phyloP scores from a whole-genome alignment of 2,329 filamentous ascomycete genomes.

The Cyanodermella asteris region DNA sequence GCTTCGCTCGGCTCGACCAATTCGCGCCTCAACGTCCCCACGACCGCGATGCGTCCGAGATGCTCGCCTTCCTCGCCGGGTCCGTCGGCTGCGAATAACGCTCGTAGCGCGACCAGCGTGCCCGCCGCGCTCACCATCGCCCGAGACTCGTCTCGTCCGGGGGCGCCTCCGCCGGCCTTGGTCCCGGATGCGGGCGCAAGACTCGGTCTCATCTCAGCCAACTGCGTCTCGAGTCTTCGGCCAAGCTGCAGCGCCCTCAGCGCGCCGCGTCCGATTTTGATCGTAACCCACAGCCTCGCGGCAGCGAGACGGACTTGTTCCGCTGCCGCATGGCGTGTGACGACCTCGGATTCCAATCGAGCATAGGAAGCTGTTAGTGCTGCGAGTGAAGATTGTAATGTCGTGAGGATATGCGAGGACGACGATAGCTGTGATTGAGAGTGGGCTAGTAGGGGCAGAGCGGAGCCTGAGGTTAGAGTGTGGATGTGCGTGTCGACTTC shows the following conservation, averaged over 20 bases:
- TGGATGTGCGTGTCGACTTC: conserved; percentile 95
- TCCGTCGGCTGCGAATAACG: conserved; percentile 45
- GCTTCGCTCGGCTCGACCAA: conserved; percentile 52
- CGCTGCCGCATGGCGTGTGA: conserved; percentile 65
- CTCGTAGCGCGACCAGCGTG: conserved; percentile 53
- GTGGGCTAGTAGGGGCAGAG: conserved; percentile 58
- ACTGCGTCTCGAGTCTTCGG: conserved; percentile 68
- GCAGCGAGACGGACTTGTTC: conserved; percentile 62
- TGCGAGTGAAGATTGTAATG: conserved; percentile 60
- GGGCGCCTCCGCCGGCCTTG: conserved; percentile 15
- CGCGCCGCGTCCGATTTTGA: conserved; percentile 55
- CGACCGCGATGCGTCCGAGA: conserved; percentile 49
- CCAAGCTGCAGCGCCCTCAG: conserved; percentile 61
- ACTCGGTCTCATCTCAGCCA: conserved; percentile 44
- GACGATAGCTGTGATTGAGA: conserved; percentile 54
- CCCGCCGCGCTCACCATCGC: conserved; percentile 65
- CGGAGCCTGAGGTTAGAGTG: conserved; percentile 61
- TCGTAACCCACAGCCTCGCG: conserved; percentile 56
- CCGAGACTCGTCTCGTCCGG: conserved; percentile 44
- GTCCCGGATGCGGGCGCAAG: conserved; percentile 13
- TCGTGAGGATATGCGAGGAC: conserved; percentile 47
- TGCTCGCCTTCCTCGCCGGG: conserved; percentile 56
- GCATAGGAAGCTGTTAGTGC: conserved; percentile 68
- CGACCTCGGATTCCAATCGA: conserved; percentile 67
- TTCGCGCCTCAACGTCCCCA: conserved; percentile 47